Percentiles rank a stretch among this genome's conserved stretches.
Evolutionary conservation across 1,139 yeast species (phyloP).

Genomic region (Magnusiomyces clavatus): DNA sequence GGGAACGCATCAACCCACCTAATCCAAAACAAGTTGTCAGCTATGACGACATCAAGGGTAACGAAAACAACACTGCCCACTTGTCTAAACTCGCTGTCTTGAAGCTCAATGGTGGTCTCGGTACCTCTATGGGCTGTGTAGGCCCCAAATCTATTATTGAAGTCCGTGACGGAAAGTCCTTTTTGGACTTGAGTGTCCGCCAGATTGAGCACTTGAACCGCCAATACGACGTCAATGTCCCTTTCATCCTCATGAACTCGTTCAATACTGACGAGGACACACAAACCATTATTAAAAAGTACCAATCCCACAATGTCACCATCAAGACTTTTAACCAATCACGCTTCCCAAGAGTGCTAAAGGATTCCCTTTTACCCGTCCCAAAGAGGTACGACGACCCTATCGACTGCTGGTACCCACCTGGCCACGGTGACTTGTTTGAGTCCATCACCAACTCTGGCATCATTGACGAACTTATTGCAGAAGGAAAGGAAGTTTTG

Average conservation of each 20-base stretch:
- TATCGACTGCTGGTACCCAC: slow-evolving; percentile 93
- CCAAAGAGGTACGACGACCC: slow-evolving; percentile 71
- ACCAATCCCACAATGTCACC: slow-evolving; percentile 92
- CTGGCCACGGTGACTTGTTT: slow-evolving; percentile 97
- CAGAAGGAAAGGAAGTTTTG: slow-evolving; percentile 89
- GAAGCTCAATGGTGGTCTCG: slow-evolving; percentile 95
- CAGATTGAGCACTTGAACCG: slow-evolving; percentile 95
- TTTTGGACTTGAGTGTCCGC: slow-evolving; percentile 88
- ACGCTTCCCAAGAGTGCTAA: slow-evolving; percentile 89
- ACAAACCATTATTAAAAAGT: slow-evolving; percentile 89
- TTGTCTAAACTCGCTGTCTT: slow-evolving; percentile 85
- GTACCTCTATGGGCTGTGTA: slow-evolving; percentile 99
- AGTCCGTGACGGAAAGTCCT: slow-evolving; percentile 96
- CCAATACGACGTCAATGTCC: slow-evolving; percentile 86
- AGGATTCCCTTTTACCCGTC: slow-evolving; percentile 90
- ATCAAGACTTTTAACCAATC: slow-evolving; percentile 97
- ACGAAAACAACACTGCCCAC: slow-evolving; percentile 40
- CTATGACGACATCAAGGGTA: slow-evolving; percentile 39
- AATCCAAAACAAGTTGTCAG: slow-evolving; percentile 79
- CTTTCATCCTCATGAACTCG: slow-evolving; percentile 93
- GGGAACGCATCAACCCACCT: slow-evolving; percentile 96
- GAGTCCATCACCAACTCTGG: slow-evolving; percentile 88
- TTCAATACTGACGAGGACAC: slow-evolving; percentile 97
- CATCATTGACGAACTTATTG: slow-evolving; percentile 80
- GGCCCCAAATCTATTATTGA: slow-evolving; percentile 98